A percentile compares a stretch with the other conserved stretches of the same genome.
These are phyloP conservation scores for Penicillium verrucosum DNA, from an alignment of 2,329 filamentous ascomycete species.

Conservation along the genomic window DNA sequence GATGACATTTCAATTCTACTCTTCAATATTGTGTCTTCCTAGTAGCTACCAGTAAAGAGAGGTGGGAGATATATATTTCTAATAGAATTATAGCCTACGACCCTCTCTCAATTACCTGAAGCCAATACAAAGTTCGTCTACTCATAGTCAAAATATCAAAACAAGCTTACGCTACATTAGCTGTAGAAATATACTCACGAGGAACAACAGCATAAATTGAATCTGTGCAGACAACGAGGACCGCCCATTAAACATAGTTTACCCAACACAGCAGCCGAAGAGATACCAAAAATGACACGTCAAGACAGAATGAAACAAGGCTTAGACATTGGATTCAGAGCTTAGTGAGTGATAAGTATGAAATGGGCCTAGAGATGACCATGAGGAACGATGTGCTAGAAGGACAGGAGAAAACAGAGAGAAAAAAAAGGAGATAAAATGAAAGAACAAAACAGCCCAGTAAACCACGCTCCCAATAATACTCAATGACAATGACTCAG, in stretches of 20 bases:
- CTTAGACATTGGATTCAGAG: constrained; percentile 16
- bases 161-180: background rate
- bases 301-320: constrained; percentile 4
- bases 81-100: background rate
- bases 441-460: constrained; percentile 21
- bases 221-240: background rate
- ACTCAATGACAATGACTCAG: constrained; percentile 29
- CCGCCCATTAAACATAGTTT: background rate
- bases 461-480: constrained; percentile 30
- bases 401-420: constrained; percentile 19
- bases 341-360: constrained; percentile 16
- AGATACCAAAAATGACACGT: background rate
- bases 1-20: background rate
- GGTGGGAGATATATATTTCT: background rate
- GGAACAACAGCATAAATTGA: background rate
- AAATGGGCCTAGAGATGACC: constrained; percentile 26
- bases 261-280: background rate
- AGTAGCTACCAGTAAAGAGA: background rate
- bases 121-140: background rate
- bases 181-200: background rate
- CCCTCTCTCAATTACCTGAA: background rate
- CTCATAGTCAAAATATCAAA: background rate
- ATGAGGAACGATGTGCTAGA: constrained; percentile 30
- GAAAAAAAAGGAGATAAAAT: constrained; percentile 21
- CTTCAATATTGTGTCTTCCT: too few relatives aligned